Conservation (phyloP, 1,284 basidiomycete species). For the Microbotryum silenes-acaulis region DNA sequence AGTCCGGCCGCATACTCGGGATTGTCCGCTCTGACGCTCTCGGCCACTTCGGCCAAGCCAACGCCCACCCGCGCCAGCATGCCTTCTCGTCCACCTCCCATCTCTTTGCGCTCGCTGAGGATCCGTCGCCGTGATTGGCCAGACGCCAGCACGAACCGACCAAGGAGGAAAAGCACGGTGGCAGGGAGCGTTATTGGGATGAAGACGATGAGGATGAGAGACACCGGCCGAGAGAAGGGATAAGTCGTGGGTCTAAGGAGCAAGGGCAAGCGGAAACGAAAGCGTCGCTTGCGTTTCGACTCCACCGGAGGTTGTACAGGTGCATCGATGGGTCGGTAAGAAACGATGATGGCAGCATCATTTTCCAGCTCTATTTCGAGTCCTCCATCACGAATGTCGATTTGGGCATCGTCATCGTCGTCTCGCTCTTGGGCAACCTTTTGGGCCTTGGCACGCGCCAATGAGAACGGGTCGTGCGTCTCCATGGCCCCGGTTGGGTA, state of each 20-base stretch:
- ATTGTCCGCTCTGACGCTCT: slow-evolving; percentile 17
- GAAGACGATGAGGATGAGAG: slow-evolving; percentile 12
- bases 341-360: slow-evolving; percentile 8
- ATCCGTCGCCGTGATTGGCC: slow-evolving; percentile 12
- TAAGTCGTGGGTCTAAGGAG: slow-evolving; percentile 17
- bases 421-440: slow-evolving; percentile 11
- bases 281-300: neutral
- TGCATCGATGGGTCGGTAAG: neutral
- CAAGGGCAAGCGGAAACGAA: slow-evolving; percentile 1
- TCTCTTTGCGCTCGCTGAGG: slow-evolving; percentile 1
- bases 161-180: slow-evolving; percentile 14
- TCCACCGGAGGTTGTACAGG: neutral
- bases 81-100: slow-evolving; percentile 13
- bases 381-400: slow-evolving; percentile 21
- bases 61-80: slow-evolving; percentile 22
- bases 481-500: slow-evolving; percentile 71
- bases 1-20: slow-evolving; percentile 19
- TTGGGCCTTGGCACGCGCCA: slow-evolving; percentile 25
- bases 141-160: slow-evolving; percentile 16
- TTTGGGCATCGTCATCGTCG: slow-evolving; percentile 12
- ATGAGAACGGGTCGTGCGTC: slow-evolving; percentile 49
- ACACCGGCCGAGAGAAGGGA: slow-evolving; percentile 17
- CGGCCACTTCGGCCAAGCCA: slow-evolving; percentile 8
- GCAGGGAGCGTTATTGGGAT: slow-evolving; percentile 18
- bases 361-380: slow-evolving; percentile 15